Percentiles rank a stretch among this genome's conserved stretches.
Conservation (phyloP, 345 rosid genomes). For the Camelina sativa region DNA sequence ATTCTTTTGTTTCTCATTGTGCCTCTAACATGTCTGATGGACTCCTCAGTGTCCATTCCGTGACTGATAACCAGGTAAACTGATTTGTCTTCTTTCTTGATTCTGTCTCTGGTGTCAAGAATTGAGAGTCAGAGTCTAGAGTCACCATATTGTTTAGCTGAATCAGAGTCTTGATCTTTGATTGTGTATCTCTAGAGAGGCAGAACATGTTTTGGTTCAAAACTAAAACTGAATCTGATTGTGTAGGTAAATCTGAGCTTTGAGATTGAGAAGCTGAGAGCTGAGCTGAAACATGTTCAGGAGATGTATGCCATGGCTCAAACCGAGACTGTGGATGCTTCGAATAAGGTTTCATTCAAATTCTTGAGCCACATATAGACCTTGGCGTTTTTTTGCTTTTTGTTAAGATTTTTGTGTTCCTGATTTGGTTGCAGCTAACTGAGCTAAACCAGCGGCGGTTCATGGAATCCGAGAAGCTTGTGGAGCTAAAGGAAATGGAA, state of each 20-base stretch:
- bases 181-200: background rate
- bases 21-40: slow-evolving; percentile 60
- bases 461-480: slow-evolving; percentile 64
- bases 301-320: slow-evolving; percentile 86
- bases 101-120: background rate
- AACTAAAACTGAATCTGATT: background rate
- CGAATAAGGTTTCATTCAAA: slow-evolving; percentile 62
- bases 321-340: slow-evolving; percentile 75
- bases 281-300: slow-evolving; percentile 75
- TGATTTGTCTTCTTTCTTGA: background rate
- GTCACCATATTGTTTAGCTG: background rate
- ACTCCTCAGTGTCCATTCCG: slow-evolving; percentile 47
- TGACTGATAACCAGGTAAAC: slow-evolving; percentile 56
- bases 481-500: slow-evolving; percentile 57
- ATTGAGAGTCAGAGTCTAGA: background rate
- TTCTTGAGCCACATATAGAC: background rate
- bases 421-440: slow-evolving; percentile 51
- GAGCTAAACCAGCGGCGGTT: slow-evolving; percentile 52
- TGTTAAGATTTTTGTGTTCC: background rate
- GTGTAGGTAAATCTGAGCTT: slow-evolving; percentile 65
- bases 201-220: slow-evolving; percentile 1
- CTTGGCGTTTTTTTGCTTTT: background rate
- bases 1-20: slow-evolving; percentile 57
- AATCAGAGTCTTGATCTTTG: background rate
- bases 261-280: slow-evolving; percentile 90